phyloP scores from a whole-genome alignment of 805 yeast species.

The Candida sphagnicola region DNA sequence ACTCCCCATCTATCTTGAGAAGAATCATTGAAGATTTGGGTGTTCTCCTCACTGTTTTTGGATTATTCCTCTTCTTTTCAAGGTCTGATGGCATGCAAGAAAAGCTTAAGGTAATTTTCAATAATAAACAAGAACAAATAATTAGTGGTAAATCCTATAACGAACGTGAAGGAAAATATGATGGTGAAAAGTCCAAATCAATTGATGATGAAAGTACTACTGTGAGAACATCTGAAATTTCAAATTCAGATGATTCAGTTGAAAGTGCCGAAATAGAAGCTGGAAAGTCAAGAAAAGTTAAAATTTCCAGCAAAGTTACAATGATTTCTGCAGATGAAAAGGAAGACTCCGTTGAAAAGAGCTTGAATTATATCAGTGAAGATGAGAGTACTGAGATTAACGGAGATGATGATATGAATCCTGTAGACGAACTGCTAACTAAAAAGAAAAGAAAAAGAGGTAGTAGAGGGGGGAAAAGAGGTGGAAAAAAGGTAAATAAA shows the following conservation, averaged over 20 bases:
- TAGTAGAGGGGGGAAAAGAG: constrained; percentile 73
- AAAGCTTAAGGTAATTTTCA: neutral
- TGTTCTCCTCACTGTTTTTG: constrained; percentile 36
- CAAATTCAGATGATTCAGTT: constrained; percentile 7
- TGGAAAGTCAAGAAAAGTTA: neutral
- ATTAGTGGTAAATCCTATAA: neutral
- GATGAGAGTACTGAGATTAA: constrained; percentile 7
- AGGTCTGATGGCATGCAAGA: constrained; percentile 19
- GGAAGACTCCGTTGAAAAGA: constrained; percentile 7
- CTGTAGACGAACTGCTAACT: constrained; percentile 13
- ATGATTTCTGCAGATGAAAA: constrained; percentile 12
- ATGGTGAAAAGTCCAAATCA: neutral
- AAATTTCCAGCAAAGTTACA: constrained; percentile 12
- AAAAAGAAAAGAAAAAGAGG: constrained; percentile 77
- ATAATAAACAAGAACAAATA: constrained; percentile 15
- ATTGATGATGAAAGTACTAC: constrained; percentile 2
- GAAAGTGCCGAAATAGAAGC: constrained; percentile 1
- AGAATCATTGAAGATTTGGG: constrained; percentile 48
- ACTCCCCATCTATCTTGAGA: constrained; percentile 5
- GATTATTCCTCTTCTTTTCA: constrained; percentile 33
- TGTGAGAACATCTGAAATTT: constrained; percentile 3
- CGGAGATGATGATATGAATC: constrained; percentile 11
- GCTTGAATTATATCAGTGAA: constrained; percentile 9
- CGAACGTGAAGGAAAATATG: neutral
- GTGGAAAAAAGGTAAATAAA: constrained; percentile 37